Evolutionary conservation across 2,329 filamentous ascomycete genomes (phyloP).

Genomic region (Chaetothyriales sp.): DNA sequence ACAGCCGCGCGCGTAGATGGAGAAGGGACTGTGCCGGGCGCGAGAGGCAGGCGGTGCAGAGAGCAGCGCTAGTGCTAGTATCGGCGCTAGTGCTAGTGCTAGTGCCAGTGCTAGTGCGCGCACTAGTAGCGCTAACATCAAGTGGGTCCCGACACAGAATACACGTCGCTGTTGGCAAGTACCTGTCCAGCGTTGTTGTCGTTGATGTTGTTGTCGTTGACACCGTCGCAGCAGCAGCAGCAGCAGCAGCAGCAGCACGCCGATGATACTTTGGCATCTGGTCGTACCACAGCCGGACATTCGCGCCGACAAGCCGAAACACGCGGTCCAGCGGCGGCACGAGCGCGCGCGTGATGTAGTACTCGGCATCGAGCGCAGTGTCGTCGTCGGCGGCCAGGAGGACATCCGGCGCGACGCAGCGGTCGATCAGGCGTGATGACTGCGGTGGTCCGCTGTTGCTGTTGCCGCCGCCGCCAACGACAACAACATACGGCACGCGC

Average conservation of each 20-base stretch:
- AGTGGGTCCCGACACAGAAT: slow-evolving; percentile 56
- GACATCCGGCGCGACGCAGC: slow-evolving; percentile 75
- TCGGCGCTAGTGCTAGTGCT: too few relatives aligned
- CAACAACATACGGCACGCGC: slow-evolving; percentile 83
- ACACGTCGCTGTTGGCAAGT: slow-evolving; percentile 69
- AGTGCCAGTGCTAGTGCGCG: too few relatives aligned
- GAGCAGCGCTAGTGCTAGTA: slow-evolving; percentile 18
- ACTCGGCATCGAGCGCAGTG: slow-evolving; percentile 75
- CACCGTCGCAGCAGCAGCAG: slow-evolving; percentile 9
- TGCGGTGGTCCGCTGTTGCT: too few relatives aligned
- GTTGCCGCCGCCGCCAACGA: slow-evolving; percentile 50
- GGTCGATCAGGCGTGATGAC: slow-evolving; percentile 72
- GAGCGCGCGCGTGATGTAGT: slow-evolving; percentile 92
- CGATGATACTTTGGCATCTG: slow-evolving; percentile 88
- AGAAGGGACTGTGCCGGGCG: slow-evolving; percentile 44
- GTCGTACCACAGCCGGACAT: slow-evolving; percentile 81
- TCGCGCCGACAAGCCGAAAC: slow-evolving; percentile 89
- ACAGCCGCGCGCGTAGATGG: slow-evolving; percentile 46
- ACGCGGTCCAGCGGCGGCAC: slow-evolving; percentile 92
- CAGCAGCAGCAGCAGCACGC: background rate
- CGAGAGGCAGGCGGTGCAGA: slow-evolving; percentile 26
- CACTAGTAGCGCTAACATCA: slow-evolving; percentile 19
- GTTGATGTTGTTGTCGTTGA: slow-evolving; percentile 23
- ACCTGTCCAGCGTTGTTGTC: slow-evolving; percentile 78
- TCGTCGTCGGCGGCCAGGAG: slow-evolving; percentile 56